Conservation (phyloP, 1,139 yeast genomes). For the Yamadazyma mexicana region DNA sequence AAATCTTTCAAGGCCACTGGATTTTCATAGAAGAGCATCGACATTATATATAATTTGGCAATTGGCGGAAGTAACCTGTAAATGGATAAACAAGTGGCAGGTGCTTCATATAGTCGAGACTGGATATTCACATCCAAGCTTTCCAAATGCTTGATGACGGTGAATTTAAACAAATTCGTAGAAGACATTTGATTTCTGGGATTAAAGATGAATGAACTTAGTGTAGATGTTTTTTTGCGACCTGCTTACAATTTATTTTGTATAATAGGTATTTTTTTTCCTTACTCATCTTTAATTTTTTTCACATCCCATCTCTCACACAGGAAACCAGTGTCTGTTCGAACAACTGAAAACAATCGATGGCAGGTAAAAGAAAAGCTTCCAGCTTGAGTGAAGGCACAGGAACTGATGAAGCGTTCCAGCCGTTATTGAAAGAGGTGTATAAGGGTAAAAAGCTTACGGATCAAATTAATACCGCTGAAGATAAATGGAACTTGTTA, state of each 20-base stretch:
- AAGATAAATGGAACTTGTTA: constrained; percentile 92
- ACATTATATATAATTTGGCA: constrained; percentile 86
- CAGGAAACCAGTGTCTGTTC: too few relatives aligned
- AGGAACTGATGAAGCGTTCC: constrained; percentile 54
- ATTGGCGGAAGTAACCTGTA: constrained; percentile 83
- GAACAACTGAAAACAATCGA: too few relatives aligned
- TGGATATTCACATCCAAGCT: constrained; percentile 85
- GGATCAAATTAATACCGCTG: constrained; percentile 85
- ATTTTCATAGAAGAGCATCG: constrained; percentile 79
- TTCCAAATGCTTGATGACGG: constrained; percentile 87
- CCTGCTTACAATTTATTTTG: too few relatives aligned
- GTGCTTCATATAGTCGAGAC: constrained; percentile 69
- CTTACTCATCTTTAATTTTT: constrained; percentile 1
- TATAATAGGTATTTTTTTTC: too few relatives aligned
- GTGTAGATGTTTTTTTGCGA: neutral
- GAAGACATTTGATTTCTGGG: neutral
- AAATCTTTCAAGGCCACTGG: constrained; percentile 68
- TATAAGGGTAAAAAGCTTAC: constrained; percentile 85
- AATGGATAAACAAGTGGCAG: constrained; percentile 93
- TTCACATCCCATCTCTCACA: constrained; percentile 4
- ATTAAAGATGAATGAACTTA: neutral
- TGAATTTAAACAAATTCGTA: constrained; percentile 39
- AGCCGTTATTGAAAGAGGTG: constrained; percentile 73
- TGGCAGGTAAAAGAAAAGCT: constrained; percentile 18
- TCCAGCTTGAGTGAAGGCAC: constrained; percentile 10